Base-by-base conservation (phyloP, 2,329 filamentous ascomycete species). In the Aspergillus arachidicola region DNA sequence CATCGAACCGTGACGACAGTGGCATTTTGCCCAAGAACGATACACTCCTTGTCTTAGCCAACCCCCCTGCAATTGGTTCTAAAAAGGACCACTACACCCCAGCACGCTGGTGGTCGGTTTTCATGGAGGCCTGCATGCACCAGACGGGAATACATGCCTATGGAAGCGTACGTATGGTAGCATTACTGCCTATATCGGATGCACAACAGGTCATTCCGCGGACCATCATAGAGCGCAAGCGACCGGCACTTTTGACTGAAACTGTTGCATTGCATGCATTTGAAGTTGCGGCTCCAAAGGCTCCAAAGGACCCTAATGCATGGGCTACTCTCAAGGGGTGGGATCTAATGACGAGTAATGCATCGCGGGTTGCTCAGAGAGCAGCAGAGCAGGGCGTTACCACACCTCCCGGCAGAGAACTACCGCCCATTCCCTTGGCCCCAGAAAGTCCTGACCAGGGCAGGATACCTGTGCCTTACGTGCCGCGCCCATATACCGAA, bases 161-260 rank as follows among this genome's bases (percentile, higher is more conserved):
- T 73, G 94, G 94, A 3, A 85, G 89, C 21, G 89, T 96, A 3
- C 88, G 93, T 56, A 89, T 94, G 82, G 83, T 98, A 1, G 74
- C 94, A 45, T 94, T 93, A 89, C 72, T 89, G 4, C 83, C 86
- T 1, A 81, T 89, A 50, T 80, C 85, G 0, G 89, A 92, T 61
- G 87, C 87, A 66, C 71, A 77, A 7, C 65, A 75, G 1, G 68
- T 92, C 1, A 63, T 97, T 9, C 90, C 94, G 0, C 85, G 85
- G 58, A 79, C 80, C 2, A 72, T 91, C 3, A 76, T 81, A 38
- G 76, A 80, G 1, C 85, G 89, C n/a, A 83, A 78, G 48, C 88
- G 87, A 53, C 74, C 82, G 26, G 82, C 86, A 5, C 73, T 91
- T 5, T 82, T 90, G 58, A 81, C 85, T 1, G 89, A 93, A 67